These are phyloP conservation scores for Gremmenia infestans DNA, from an alignment of 2,329 filamentous ascomycete genomes.

Conservation along the genomic window DNA sequence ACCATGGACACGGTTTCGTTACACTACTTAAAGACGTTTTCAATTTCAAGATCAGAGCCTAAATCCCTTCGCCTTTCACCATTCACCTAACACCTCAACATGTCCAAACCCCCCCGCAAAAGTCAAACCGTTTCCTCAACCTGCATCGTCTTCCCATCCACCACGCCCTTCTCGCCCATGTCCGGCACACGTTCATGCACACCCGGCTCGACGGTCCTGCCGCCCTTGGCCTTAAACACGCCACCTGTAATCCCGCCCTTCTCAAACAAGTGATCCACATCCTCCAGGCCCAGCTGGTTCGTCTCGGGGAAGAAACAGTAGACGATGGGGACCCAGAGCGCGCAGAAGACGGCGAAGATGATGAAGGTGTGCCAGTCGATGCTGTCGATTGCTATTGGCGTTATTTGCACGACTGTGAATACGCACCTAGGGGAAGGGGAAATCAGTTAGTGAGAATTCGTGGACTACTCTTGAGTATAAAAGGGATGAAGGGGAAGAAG, in stretches of 20 bases:
- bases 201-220: constrained; percentile 17
- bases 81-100: not conserved
- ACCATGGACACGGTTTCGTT: no score
- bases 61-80: not conserved
- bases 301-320: constrained; percentile 45
- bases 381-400: constrained; percentile 44
- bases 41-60: no score
- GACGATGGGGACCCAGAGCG: constrained; percentile 36
- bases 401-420: constrained; percentile 55
- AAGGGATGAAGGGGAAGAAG: not conserved
- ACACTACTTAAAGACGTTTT: no score
- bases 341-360: constrained; percentile 40
- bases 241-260: constrained; percentile 35
- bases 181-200: constrained; percentile 6
- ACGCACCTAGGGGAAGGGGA: constrained; percentile 35
- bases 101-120: not conserved
- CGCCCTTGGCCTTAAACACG: constrained; percentile 30
- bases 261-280: constrained; percentile 36
- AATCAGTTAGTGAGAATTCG: not conserved
- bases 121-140: not conserved
- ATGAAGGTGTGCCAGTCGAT: constrained; percentile 43
- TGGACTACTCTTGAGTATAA: not conserved
- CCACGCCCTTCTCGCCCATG: not conserved
- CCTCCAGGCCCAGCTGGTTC: constrained; percentile 39
- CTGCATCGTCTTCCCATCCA: not conserved